Evolutionary conservation across 2,329 filamentous ascomycete genomes (phyloP).

Genomic region (Aaosphaeria pasadenensis): DNA sequence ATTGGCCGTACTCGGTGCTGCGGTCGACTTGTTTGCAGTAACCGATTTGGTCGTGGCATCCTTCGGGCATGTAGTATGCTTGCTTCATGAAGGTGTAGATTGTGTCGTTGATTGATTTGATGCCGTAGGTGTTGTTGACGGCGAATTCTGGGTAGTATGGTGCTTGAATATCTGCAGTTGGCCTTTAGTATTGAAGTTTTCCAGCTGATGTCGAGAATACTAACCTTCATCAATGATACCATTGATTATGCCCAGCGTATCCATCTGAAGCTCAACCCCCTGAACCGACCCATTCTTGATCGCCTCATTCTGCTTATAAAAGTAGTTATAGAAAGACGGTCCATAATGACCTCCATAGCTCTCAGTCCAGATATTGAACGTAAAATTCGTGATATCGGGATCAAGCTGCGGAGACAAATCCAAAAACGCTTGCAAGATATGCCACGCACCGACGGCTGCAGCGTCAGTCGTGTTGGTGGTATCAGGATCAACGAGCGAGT

Average conservation of each 20-base stretch:
- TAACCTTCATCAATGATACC: slow-evolving; percentile 34
- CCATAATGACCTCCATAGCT: slow-evolving; percentile 54
- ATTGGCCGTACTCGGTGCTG: slow-evolving; percentile 38
- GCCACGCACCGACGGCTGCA: slow-evolving; percentile 15
- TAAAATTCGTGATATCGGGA: slow-evolving; percentile 17
- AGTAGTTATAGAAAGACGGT: slow-evolving; percentile 52
- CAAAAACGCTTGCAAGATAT: slow-evolving; percentile 10
- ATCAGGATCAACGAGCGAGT: slow-evolving; percentile 5
- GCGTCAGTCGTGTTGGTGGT: slow-evolving; percentile 14
- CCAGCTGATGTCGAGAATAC: too few species aligned
- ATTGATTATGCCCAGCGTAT: slow-evolving; percentile 47
- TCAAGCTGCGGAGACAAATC: slow-evolving; percentile 11
- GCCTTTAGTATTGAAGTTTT: too few species aligned
- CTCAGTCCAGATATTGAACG: neutral
- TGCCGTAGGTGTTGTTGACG: slow-evolving; percentile 56
- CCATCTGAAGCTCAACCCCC: slow-evolving; percentile 35
- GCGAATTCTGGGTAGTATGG: slow-evolving; percentile 48
- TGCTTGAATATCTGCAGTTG: slow-evolving; percentile 46
- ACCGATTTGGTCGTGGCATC: slow-evolving; percentile 50
- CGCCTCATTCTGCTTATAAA: slow-evolving; percentile 52
- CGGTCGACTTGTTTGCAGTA: slow-evolving; percentile 45
- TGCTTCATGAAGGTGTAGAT: slow-evolving; percentile 38
- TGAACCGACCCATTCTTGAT: slow-evolving; percentile 37
- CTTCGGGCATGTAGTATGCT: slow-evolving; percentile 39
- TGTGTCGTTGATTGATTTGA: slow-evolving; percentile 45